phyloP scores from a whole-genome alignment of 257 asterid species.

The Mitragyna speciosa region DNA sequence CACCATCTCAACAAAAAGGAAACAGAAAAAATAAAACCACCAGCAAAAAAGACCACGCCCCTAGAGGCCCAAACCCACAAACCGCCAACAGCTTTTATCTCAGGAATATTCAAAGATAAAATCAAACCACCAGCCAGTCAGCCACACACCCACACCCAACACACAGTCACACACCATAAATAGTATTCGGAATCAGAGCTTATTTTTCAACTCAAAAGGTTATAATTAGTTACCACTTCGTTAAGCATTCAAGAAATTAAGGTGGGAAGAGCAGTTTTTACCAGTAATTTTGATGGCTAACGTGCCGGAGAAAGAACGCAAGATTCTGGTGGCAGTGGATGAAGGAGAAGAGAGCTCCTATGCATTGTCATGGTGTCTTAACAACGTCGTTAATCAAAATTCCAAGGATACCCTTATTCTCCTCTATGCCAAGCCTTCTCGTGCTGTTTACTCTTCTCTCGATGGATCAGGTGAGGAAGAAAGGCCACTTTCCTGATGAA shows the following conservation, averaged over 20 bases:
- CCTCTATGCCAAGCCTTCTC: constrained; percentile 48
- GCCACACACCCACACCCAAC: background rate
- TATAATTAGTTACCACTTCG: too few relatives aligned
- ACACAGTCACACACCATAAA: background rate
- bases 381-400: constrained; percentile 33
- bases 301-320: constrained; percentile 38
- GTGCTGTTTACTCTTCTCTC: constrained; percentile 42
- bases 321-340: constrained; percentile 67
- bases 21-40: too few relatives aligned
- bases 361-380: constrained; percentile 71
- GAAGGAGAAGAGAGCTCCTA: constrained; percentile 68
- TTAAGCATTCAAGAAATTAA: background rate
- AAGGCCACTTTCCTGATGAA: background rate
- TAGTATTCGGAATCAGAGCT: too few relatives aligned
- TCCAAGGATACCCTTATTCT: constrained; percentile 56
- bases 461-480: constrained; percentile 56
- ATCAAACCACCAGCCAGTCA: background rate
- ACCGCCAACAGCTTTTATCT: constrained; percentile 35
- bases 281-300: constrained; percentile 8
- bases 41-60: background rate
- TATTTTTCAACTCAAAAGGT: too few relatives aligned
- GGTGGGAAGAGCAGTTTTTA: too few relatives aligned
- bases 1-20: too few relatives aligned
- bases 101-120: background rate
- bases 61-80: constrained; percentile 15